Percentiles rank a stretch among this genome's conserved stretches.
Evolutionary conservation across 2,329 filamentous ascomycete genomes (phyloP).

Genomic region (Cadophora gregata): DNA sequence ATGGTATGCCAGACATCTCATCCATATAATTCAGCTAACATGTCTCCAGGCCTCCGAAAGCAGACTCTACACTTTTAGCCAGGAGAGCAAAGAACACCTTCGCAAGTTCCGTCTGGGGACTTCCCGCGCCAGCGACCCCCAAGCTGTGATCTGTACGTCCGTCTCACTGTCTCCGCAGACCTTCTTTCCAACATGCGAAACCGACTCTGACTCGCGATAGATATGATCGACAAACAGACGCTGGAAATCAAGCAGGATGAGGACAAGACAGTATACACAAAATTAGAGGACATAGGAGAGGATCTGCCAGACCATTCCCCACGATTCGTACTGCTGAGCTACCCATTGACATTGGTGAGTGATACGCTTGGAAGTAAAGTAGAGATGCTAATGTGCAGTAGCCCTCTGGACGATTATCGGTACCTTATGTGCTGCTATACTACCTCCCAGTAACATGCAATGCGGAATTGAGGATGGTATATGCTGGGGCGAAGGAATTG

Average conservation of each 20-base stretch:
- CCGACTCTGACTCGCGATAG: slow-evolving; percentile 52
- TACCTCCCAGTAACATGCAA: slow-evolving; percentile 95
- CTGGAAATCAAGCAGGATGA: slow-evolving; percentile 88
- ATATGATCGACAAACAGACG: slow-evolving; percentile 87
- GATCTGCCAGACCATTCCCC: slow-evolving; percentile 93
- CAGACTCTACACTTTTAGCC: slow-evolving; percentile 89
- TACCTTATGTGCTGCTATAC: slow-evolving; percentile 94
- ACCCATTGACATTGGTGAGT: slow-evolving; percentile 83
- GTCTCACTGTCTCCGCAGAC: slow-evolving; percentile 38
- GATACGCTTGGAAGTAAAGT: neutral
- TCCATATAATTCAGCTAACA: slow-evolving; percentile 8
- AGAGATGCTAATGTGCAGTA: slow-evolving; percentile 25
- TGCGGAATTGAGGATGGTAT: slow-evolving; percentile 86
- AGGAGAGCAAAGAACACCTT: slow-evolving; percentile 86
- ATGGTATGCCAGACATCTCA: slow-evolving; percentile 5
- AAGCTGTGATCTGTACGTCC: slow-evolving; percentile 91
- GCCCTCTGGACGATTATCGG: slow-evolving; percentile 82
- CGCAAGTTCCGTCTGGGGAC: slow-evolving; percentile 94
- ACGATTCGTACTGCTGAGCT: slow-evolving; percentile 87
- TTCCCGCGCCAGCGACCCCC: slow-evolving; percentile 82
- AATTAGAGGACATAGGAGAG: slow-evolving; percentile 80
- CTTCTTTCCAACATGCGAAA: neutral
- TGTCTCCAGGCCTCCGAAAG: slow-evolving; percentile 68
- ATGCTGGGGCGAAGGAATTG: slow-evolving; percentile 93
- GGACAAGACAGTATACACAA: slow-evolving; percentile 77